These are phyloP conservation scores for Saraca asoca DNA, from an alignment of 331 rosid genomes.

Conservation along the genomic window DNA sequence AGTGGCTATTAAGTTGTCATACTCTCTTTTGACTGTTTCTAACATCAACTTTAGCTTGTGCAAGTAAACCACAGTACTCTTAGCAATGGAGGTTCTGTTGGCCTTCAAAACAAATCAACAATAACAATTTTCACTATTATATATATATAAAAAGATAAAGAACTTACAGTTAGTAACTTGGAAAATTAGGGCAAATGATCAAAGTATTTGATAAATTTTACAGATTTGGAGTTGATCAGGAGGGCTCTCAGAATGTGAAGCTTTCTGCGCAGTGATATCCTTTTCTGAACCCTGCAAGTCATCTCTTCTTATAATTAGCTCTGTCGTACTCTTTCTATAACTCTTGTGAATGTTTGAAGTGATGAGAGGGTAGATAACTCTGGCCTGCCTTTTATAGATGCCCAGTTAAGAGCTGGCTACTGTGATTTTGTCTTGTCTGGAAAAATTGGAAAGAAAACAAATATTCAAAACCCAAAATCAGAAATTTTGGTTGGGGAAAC, in stretches of 20 bases:
- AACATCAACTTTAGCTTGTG: constrained; percentile 54
- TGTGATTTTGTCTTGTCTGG: constrained; percentile 41
- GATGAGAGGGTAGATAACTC: constrained; percentile 14
- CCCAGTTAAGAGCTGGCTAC: constrained; percentile 21
- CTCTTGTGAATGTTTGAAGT: constrained; percentile 32
- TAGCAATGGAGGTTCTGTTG: constrained; percentile 35
- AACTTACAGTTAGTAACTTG: too few relatives aligned
- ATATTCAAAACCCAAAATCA: neutral
- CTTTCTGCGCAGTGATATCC: constrained; percentile 60
- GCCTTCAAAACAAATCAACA: constrained; percentile 38
- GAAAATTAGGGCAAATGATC: too few relatives aligned
- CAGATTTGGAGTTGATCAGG: constrained; percentile 49
- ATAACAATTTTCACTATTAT: neutral
- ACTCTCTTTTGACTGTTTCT: constrained; percentile 58
- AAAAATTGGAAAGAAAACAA: neutral
- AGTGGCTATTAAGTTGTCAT: constrained; percentile 48
- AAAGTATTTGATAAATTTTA: constrained; percentile 28
- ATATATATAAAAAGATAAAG: neutral
- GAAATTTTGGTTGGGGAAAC: neutral
- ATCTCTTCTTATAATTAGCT: constrained; percentile 29
- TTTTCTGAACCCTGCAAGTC: constrained; percentile 61
- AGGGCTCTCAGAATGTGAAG: constrained; percentile 56
- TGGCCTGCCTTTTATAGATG: constrained; percentile 45
- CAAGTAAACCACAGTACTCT: constrained; percentile 41
- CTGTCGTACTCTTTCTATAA: constrained; percentile 19